These are phyloP conservation scores for Microbotryum scabiosae DNA, from an alignment of 1,284 basidiomycete species.

Conservation along the genomic window DNA sequence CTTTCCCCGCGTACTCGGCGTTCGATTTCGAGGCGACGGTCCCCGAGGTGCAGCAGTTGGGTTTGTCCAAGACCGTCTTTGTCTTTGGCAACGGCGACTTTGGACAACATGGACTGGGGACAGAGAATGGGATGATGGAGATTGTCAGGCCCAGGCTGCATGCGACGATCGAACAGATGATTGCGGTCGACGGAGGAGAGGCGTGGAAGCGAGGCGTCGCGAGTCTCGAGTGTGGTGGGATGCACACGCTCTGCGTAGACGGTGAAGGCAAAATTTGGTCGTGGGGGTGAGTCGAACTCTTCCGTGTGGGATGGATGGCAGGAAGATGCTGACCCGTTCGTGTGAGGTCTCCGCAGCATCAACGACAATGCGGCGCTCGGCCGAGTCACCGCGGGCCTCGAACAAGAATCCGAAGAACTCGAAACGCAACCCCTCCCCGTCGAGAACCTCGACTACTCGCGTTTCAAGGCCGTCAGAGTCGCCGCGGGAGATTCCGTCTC, in stretches of 20 bases:
- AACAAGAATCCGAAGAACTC: slow-evolving; percentile 62
- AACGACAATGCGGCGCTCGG: slow-evolving; percentile 90
- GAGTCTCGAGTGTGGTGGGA: slow-evolving; percentile 64
- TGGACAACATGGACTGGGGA: slow-evolving; percentile 77
- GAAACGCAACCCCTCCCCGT: slow-evolving; percentile 65
- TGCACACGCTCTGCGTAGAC: slow-evolving; percentile 77
- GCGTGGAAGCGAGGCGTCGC: slow-evolving; percentile 53
- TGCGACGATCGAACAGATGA: slow-evolving; percentile 37
- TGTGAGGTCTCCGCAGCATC: slow-evolving; percentile 61
- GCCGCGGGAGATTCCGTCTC: slow-evolving; percentile 39
- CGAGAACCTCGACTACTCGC: slow-evolving; percentile 42
- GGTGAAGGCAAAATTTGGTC: slow-evolving; percentile 62
- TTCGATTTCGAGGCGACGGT: neutral
- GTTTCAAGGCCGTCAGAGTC: slow-evolving; percentile 63
- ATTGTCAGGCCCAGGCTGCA: slow-evolving; percentile 61
- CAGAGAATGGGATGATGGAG: slow-evolving; percentile 50
- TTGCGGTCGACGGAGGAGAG: slow-evolving; percentile 2
- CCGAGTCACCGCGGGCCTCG: slow-evolving; percentile 63
- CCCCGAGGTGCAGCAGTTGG: too few relatives aligned
- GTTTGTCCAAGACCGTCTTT: slow-evolving; percentile 52
- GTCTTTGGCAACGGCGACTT: slow-evolving; percentile 76
- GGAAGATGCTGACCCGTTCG: neutral
- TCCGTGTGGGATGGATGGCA: neutral
- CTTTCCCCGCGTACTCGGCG: slow-evolving; percentile 3
- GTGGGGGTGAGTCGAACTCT: slow-evolving; percentile 19